Evolutionary conservation across 1,284 basidiomycete genomes (phyloP), one percentile per base, ranked within the genome.

Genomic region (Schizopora paradoxa): DNA sequence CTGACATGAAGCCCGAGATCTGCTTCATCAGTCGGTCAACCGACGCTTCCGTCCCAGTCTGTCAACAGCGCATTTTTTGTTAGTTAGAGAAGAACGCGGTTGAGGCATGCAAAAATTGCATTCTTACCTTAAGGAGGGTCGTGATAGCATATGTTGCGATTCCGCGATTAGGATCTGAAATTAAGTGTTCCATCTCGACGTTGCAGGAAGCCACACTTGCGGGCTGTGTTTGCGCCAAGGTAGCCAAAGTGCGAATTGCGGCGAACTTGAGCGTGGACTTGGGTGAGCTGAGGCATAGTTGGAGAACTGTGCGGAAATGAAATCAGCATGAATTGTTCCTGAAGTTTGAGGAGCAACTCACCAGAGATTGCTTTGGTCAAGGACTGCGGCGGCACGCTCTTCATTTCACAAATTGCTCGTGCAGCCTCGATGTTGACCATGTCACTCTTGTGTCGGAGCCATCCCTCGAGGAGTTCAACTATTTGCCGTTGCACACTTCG

Each of bases 401-500:
- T 87, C 86, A 97, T 91, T 65, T 97, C 94, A 64, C 94, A 98
- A 54, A 99, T 95, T 14, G 86, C 94, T 43, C 95, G 84, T 4
- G 96, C 96, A 23, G 95, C 96, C 66, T 99, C 96, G 58, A 95
- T 91, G 70, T 98, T 99, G 64, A 99, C 96, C 96, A 98, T 99
- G 66, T 99, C 96, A 61, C 92, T 95, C 76, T 99, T 99, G 70
- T 99, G 96, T 51, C 94, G 82, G 50, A 99, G 73, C 82, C 94
- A 95, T 33, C 89, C 86, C 63, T 99, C 96, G 43, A 99, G 75
- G 37, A 97, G 78, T 58, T 98, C 95, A 50, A 92, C 74, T 79
- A 99, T 97, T 59, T 90, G 91, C 55, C 78, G 84, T 67, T 94
- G 91, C 33, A 93, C 72, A 58, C 92, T 95, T n/a, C 54, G 14